A percentile compares a stretch with the other conserved stretches of the same genome.
phyloP scores from a whole-genome alignment of 2,329 filamentous ascomycete genomes.

The Thermothelomyces thermophilus region DNA sequence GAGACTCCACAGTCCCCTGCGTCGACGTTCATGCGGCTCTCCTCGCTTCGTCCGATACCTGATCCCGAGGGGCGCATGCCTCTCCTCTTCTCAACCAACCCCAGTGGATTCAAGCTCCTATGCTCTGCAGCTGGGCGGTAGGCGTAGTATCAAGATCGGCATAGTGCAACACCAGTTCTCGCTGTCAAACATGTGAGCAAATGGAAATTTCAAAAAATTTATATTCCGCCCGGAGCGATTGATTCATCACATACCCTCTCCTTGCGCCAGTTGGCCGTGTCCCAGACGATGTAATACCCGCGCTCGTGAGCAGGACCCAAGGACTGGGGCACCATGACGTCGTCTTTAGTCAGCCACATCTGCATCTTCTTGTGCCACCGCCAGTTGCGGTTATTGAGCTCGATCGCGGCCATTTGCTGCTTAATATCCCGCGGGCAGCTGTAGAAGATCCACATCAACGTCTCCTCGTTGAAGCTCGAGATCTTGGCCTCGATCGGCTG shows the following conservation, averaged over 20 bases:
- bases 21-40: background rate
- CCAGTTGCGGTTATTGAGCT: slow-evolving; percentile 59
- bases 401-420: slow-evolving; percentile 56
- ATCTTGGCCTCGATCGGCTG: slow-evolving; percentile 60
- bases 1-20: too few relatives aligned
- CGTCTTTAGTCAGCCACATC: slow-evolving; percentile 62
- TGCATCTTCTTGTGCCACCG: slow-evolving; percentile 62
- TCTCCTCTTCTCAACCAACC: too few relatives aligned
- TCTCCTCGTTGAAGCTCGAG: slow-evolving; percentile 61
- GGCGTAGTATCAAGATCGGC: slow-evolving; percentile 41
- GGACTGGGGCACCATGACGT: slow-evolving; percentile 56
- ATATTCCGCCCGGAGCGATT: background rate
- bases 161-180: slow-evolving; percentile 56
- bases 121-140: slow-evolving; percentile 9
- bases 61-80: too few relatives aligned
- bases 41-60: too few relatives aligned
- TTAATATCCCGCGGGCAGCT: slow-evolving; percentile 57
- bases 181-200: slow-evolving; percentile 33
- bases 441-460: slow-evolving; percentile 64
- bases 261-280: slow-evolving; percentile 55
- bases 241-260: slow-evolving; percentile 43
- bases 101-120: slow-evolving; percentile 14
- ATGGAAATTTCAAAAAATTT: slow-evolving; percentile 11
- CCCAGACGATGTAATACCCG: slow-evolving; percentile 62
- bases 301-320: slow-evolving; percentile 54